Percentiles rank a stretch among this genome's conserved stretches.
phyloP scores from a whole-genome alignment of 2,329 filamentous ascomycete species.

The Colletotrichum viniferum region DNA sequence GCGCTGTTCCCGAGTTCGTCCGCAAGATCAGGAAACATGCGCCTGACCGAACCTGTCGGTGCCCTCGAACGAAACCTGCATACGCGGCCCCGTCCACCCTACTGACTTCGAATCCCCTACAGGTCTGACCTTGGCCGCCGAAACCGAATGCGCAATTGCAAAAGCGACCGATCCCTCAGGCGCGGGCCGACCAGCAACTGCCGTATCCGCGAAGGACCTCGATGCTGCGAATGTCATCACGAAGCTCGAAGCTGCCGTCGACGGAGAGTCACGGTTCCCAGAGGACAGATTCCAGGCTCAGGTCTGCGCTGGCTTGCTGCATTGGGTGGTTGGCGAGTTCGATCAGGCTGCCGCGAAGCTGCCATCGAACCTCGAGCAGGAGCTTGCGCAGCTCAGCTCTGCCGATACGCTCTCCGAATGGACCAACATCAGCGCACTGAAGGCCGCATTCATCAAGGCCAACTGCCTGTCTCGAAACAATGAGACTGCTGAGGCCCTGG shows the following conservation, averaged over 20 bases:
- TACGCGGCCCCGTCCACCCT: conserved; percentile 15
- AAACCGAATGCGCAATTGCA: conserved; percentile 70
- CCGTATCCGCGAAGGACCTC: conserved; percentile 46
- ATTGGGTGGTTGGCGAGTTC: conserved; percentile 78
- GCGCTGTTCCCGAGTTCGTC: conserved; percentile 83
- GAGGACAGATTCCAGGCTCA: conserved; percentile 78
- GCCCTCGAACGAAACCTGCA: conserved; percentile 1
- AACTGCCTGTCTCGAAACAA: conserved; percentile 59
- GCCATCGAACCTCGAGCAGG: conserved; percentile 65
- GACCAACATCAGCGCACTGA: conserved; percentile 83
- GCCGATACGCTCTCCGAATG: conserved; percentile 68
- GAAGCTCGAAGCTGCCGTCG: conserved; percentile 60
- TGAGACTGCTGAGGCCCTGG: conserved; percentile 62
- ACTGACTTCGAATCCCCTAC: conserved; percentile 19
- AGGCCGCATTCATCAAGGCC: conserved; percentile 79
- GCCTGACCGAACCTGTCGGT: conserved; percentile 80
- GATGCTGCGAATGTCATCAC: conserved; percentile 51
- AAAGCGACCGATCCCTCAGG: conserved; percentile 53
- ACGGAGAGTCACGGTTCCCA: conserved; percentile 55
- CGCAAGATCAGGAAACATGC: conserved; percentile 96
- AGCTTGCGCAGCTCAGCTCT: conserved; percentile 56
- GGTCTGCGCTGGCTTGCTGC: conserved; percentile 83
- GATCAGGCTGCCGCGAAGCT: conserved; percentile 63
- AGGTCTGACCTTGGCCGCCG: conserved; percentile 75
- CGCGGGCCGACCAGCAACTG: conserved; percentile 44